Evolutionary conservation across 2,329 filamentous ascomycete genomes (phyloP), one percentile per base, ranked within the genome.

Genomic region (Trichocomaceae sp.): DNA sequence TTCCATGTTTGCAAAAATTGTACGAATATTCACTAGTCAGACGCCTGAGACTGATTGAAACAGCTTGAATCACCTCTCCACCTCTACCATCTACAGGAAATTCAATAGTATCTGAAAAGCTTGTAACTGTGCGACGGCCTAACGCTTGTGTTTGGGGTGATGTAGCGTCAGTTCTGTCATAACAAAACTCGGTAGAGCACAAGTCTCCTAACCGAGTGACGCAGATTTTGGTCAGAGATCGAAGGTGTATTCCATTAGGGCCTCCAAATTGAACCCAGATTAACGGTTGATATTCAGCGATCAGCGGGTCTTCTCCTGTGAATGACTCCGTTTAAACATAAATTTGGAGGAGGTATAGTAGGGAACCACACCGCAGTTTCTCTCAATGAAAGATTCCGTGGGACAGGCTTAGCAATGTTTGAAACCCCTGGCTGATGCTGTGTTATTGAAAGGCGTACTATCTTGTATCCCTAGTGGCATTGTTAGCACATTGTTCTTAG

Each of bases 391-490:
- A 10, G 33, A 19, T 26, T 47, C 42, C 20, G 42, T 47, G 23
- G n/a, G 15, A 23, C 23, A 45, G 31, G 15, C 51, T 46, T 37
- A 20, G 17, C 17, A 13, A 22, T 23, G 31, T 19, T 33, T 12
- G 37, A 39, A 33, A 10, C 2, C 17, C 15, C 13, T 9, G n/a
- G n/a, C n/a, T n/a, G n/a, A n/a, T 51, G 10, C 19, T 22, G 29
- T 17, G 22, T 12, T 22, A 51, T 20, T 42, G 33, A 12, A 37
- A 56, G 42, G 52, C 17, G 7, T n/a, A 42, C 37, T 35, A 56
- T 44, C 41, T 56, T 56, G n/a, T 56, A 56, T 5, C 47, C 54
- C 54, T 56, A 47, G 15, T 39, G 26, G 17, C 20, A 52, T 29
- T 39, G 12, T 50, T 19, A 55, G 41, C 47, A 33, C 9, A 17